phyloP scores from a whole-genome alignment of 2,329 filamentous ascomycete species.

The Colletotrichum sublineola region DNA sequence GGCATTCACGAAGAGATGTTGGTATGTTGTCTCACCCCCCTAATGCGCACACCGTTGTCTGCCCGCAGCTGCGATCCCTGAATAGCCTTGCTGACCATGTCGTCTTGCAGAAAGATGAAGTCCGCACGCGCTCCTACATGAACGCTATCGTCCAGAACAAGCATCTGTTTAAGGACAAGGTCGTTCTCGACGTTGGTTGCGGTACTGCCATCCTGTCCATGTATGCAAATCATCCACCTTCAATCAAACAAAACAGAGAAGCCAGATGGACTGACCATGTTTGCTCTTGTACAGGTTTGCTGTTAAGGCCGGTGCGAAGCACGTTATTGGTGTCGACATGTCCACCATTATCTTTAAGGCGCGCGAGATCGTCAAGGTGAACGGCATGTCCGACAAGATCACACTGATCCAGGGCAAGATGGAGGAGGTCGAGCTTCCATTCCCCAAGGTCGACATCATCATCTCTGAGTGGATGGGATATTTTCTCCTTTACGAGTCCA shows the following conservation, averaged over 20 bases:
- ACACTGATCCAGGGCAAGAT: slow-evolving; percentile 99
- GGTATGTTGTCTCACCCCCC: slow-evolving; percentile 66
- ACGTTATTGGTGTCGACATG: slow-evolving; percentile 99
- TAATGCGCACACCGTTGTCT: neutral
- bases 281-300: slow-evolving; percentile 80
- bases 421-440: slow-evolving; percentile 96
- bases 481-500: slow-evolving; percentile 98
- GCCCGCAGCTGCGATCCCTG: slow-evolving; percentile 1
- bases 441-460: slow-evolving; percentile 98
- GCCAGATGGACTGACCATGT: slow-evolving; percentile 20
- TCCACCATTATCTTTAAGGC: slow-evolving; percentile 99
- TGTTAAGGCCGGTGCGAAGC: slow-evolving; percentile 94
- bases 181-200: slow-evolving; percentile 97
- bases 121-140: slow-evolving; percentile 96
- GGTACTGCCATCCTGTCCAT: slow-evolving; percentile 99
- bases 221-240: slow-evolving; percentile 65
- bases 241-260: neutral
- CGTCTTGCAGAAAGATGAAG: slow-evolving; percentile 88
- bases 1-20: slow-evolving; percentile 99
- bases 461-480: slow-evolving; percentile 99
- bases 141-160: slow-evolving; percentile 98
- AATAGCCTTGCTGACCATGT: slow-evolving; percentile 17
- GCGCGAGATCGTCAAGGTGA: slow-evolving; percentile 90
- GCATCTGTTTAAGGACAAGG: slow-evolving; percentile 85
- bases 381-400: slow-evolving; percentile 95